Percentiles rank a stretch among this genome's conserved stretches.
phyloP scores from a whole-genome alignment of 2,329 filamentous ascomycete genomes.

The Lojkania enalia region DNA sequence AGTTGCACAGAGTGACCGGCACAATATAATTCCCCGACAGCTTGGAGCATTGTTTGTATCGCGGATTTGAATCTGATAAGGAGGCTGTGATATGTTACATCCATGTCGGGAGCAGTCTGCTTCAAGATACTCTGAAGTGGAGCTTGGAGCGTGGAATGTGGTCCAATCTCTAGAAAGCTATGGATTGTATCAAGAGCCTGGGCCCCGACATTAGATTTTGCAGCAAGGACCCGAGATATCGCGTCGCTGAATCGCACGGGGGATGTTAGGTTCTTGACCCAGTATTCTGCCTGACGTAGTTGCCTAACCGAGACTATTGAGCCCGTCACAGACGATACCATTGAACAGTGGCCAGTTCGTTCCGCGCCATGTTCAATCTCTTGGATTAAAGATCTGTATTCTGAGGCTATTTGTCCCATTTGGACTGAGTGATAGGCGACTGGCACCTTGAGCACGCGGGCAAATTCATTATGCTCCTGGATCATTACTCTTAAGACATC shows the following conservation, averaged over 20 bases:
- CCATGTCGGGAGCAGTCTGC: background rate
- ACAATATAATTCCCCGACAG: background rate
- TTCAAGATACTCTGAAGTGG: conserved; percentile 18
- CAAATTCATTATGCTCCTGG: conserved; percentile 44
- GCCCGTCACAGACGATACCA: conserved; percentile 1
- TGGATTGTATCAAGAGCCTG: background rate
- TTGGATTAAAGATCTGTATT: conserved; percentile 2
- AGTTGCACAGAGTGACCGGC: background rate
- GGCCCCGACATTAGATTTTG: background rate
- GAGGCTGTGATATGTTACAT: background rate
- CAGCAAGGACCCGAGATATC: background rate
- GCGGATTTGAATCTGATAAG: background rate
- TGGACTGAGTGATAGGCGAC: conserved; percentile 51
- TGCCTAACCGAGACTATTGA: background rate
- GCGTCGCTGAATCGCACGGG: conserved; percentile 34
- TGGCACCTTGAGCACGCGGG: conserved; percentile 46
- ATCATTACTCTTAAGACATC: conserved; percentile 34
- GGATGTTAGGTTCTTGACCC: conserved; percentile 42
- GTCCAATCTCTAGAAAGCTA: conserved; percentile 39
- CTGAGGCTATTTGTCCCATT: conserved; percentile 30
- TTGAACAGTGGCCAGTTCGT: background rate
- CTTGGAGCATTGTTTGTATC: background rate
- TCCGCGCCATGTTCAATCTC: background rate
- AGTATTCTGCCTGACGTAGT: conserved; percentile 19
- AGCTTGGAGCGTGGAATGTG: conserved; percentile 33